Evolutionary conservation across 495 filamentous ascomycete genomes (phyloP).

Genomic region (Aspergillus taichungensis): DNA sequence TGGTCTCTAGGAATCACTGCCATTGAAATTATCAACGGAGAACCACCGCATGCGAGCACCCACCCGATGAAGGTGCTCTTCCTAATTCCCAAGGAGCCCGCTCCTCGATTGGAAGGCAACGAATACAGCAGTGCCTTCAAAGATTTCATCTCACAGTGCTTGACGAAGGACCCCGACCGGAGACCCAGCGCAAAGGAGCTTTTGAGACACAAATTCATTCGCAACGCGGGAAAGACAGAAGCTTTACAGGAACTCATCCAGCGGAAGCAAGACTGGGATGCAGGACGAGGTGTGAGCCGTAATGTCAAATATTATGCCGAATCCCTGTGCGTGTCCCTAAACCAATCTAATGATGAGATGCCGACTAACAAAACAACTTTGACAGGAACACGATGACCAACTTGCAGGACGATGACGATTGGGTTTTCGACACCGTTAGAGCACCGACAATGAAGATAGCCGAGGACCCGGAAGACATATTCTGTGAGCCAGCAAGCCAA

Average conservation of each 20-base stretch:
- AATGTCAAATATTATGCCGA: conserved; percentile 84
- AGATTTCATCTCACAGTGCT: conserved; percentile 82
- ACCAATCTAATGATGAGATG: background rate
- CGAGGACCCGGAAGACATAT: conserved; percentile 28
- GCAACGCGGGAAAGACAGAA: conserved; percentile 74
- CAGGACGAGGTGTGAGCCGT: conserved; percentile 46
- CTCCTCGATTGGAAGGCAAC: conserved; percentile 75
- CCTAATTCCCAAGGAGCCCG: conserved; percentile 84
- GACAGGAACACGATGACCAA: conserved; percentile 49
- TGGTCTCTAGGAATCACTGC: conserved; percentile 97
- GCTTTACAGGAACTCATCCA: conserved; percentile 79
- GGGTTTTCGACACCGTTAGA: conserved; percentile 97
- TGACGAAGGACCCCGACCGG: conserved; percentile 81
- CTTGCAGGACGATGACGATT: conserved; percentile 67
- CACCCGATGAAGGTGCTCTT: conserved; percentile 99
- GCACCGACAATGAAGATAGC: conserved; percentile 42
- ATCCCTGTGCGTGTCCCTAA: conserved; percentile 50
- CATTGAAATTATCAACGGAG: conserved; percentile 85
- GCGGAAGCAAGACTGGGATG: conserved; percentile 72
- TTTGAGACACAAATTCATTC: conserved; percentile 83
- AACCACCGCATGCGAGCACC: conserved; percentile 81
- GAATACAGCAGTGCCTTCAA: conserved; percentile 85
- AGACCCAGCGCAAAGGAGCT: conserved; percentile 82
- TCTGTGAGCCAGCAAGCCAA: conserved; percentile 24
- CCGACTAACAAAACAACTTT: conserved; percentile 9